Evolutionary conservation across 1,284 basidiomycete genomes (phyloP).

Genomic region (Chalciporus sp.): DNA sequence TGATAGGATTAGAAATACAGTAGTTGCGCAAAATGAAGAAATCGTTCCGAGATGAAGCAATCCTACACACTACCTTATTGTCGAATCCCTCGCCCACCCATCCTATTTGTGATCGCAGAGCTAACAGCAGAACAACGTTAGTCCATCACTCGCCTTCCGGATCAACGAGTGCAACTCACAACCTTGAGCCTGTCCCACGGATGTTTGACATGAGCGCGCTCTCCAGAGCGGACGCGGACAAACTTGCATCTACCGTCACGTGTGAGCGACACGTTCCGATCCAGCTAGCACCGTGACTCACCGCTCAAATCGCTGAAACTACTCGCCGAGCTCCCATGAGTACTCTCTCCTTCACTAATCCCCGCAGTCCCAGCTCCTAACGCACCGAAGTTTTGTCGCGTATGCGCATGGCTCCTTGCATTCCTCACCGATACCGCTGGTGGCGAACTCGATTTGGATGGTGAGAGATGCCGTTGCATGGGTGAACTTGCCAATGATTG

Average conservation of each 20-base stretch:
- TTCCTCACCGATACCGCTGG: constrained; percentile 56
- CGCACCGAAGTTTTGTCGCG: constrained; percentile 42
- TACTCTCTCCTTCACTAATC: constrained; percentile 61
- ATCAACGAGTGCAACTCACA: constrained; percentile 20
- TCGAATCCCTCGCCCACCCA: constrained; percentile 38
- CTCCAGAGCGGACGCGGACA: constrained; percentile 74
- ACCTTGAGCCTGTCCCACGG: constrained; percentile 29
- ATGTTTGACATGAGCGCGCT: constrained; percentile 65
- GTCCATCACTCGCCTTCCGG: background rate
- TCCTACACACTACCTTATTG: constrained; percentile 19
- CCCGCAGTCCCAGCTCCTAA: constrained; percentile 33
- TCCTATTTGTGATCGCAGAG: constrained; percentile 47
- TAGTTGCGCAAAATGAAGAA: background rate
- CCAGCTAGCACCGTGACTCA: constrained; percentile 35
- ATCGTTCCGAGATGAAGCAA: background rate
- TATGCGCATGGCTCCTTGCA: constrained; percentile 48
- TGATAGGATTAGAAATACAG: constrained; percentile 8
- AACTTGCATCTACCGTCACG: constrained; percentile 55
- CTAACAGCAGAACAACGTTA: constrained; percentile 29
- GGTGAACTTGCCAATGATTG: constrained; percentile 36
- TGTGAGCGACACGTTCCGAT: constrained; percentile 4
- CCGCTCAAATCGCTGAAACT: constrained; percentile 85
- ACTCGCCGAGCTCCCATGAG: constrained; percentile 67
- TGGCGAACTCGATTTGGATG: constrained; percentile 61
- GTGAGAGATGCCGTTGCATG: constrained; percentile 53